phyloP scores from a whole-genome alignment of 805 yeast species.

The Blastobotrys attinorum region DNA sequence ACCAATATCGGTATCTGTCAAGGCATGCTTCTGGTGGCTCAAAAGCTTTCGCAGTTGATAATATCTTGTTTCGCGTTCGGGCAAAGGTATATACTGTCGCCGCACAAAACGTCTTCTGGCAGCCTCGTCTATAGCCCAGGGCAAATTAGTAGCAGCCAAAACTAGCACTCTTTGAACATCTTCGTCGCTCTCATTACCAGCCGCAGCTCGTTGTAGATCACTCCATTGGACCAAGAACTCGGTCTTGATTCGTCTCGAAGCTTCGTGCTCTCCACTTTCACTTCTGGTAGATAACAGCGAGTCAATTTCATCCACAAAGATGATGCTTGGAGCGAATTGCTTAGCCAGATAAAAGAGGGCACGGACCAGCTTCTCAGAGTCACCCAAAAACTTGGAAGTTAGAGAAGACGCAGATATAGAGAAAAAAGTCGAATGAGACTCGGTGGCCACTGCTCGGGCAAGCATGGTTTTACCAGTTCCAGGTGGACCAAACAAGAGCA shows the following conservation, averaged over 20 bases:
- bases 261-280: constrained; percentile 72
- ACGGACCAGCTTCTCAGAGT: constrained; percentile 85
- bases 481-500: constrained; percentile 94
- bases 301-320: constrained; percentile 94
- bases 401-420: constrained; percentile 85
- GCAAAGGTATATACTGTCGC: constrained; percentile 88
- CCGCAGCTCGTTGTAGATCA: constrained; percentile 78
- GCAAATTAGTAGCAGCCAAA: constrained; percentile 89
- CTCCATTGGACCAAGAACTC: constrained; percentile 96
- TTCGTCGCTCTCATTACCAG: constrained; percentile 51
- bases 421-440: constrained; percentile 86
- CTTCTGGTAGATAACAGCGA: constrained; percentile 77
- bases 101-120: constrained; percentile 89
- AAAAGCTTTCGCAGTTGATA: constrained; percentile 64
- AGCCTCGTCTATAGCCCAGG: constrained; percentile 97
- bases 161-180: constrained; percentile 67
- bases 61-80: constrained; percentile 74
- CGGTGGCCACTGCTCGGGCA: constrained; percentile 94
- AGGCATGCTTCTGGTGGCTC: constrained; percentile 61
- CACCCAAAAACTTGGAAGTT: constrained; percentile 78
- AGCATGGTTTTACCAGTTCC: constrained; percentile 99
- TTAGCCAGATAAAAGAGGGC: constrained; percentile 81
- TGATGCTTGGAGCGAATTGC: constrained; percentile 83
- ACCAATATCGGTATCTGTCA: constrained; percentile 55
- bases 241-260: constrained; percentile 81